Percentiles rank a stretch among this genome's conserved stretches.
Evolutionary conservation across 768 basidiomycete genomes (phyloP).

Genomic region (Hericium rajendrae): DNA sequence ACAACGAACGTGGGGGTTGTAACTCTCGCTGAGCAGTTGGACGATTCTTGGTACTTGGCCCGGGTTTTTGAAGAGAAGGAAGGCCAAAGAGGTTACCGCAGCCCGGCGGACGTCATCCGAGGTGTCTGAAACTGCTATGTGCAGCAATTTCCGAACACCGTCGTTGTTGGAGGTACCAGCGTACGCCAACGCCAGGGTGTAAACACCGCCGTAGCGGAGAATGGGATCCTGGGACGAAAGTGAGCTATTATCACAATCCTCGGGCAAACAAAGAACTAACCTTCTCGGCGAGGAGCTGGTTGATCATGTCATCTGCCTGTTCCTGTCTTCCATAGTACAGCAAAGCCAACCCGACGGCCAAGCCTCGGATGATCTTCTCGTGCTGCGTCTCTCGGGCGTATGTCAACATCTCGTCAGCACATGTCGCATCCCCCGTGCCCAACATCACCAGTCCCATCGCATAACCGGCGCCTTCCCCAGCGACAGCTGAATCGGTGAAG

Average conservation of each 20-base stretch:
- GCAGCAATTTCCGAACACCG: slow-evolving; percentile 83
- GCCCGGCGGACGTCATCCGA: slow-evolving; percentile 96
- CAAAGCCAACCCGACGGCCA: slow-evolving; percentile 88
- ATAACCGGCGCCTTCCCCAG: slow-evolving; percentile 92
- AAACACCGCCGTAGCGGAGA: slow-evolving; percentile 94
- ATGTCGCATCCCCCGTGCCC: slow-evolving; percentile 74
- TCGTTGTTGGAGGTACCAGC: slow-evolving; percentile 93
- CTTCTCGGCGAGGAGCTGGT: slow-evolving; percentile 75
- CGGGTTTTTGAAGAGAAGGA: slow-evolving; percentile 95
- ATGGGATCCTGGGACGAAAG: slow-evolving; percentile 69
- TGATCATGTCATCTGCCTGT: slow-evolving; percentile 79
- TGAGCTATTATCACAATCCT: slow-evolving; percentile 2
- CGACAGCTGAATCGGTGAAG: slow-evolving; percentile 91
- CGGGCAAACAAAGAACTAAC: slow-evolving; percentile 30
- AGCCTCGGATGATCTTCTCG: slow-evolving; percentile 96
- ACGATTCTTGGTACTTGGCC: slow-evolving; percentile 94
- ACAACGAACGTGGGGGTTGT: slow-evolving; percentile 97
- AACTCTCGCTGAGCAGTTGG: slow-evolving; percentile 93
- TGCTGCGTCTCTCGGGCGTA: slow-evolving; percentile 98
- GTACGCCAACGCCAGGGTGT: slow-evolving; percentile 92
- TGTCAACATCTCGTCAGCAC: slow-evolving; percentile 88
- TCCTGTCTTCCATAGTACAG: slow-evolving; percentile 91
- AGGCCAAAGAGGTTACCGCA: slow-evolving; percentile 91
- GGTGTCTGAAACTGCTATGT: slow-evolving; percentile 96
- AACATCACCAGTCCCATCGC: slow-evolving; percentile 98